These are phyloP conservation scores for Teratosphaeria gauchensis DNA, from an alignment of 2,329 filamentous ascomycete species.

Conservation along the genomic window DNA sequence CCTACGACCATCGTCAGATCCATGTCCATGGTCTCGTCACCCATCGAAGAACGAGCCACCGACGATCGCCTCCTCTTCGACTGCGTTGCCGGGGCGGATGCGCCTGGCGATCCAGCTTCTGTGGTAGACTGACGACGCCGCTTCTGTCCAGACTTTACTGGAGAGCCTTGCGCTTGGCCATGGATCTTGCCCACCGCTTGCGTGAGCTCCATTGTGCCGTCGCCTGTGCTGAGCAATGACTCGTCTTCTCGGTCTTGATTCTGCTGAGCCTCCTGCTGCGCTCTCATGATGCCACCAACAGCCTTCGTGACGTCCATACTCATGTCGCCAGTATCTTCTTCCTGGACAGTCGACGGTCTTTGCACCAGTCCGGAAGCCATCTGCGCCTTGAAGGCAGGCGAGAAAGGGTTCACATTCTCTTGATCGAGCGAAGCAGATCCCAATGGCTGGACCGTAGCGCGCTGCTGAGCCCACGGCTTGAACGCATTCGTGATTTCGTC, in stretches of 20 bases:
- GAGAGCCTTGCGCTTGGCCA: conserved; percentile 17
- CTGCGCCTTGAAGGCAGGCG: conserved; percentile 32
- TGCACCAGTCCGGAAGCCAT: conserved; percentile 10
- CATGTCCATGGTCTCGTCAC: conserved; percentile 36
- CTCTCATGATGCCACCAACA: conserved; percentile 65
- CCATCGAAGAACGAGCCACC: conserved; percentile 26
- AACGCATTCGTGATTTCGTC: conserved; percentile 69
- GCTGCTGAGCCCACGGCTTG: conserved; percentile 54
- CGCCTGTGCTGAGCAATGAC: conserved; percentile 27
- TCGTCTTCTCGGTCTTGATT: conserved; percentile 3
- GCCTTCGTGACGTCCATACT: conserved; percentile 91
- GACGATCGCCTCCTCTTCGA: conserved; percentile 31
- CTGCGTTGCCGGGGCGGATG: conserved; percentile 3
- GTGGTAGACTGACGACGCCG: conserved; percentile 30
- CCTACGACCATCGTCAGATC: conserved; percentile 31
- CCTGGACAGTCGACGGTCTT: conserved; percentile 17
- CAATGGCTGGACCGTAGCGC: background rate
- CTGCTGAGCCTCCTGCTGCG: conserved; percentile 7
- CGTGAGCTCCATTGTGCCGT: conserved; percentile 48
- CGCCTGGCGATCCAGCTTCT: conserved; percentile 24
- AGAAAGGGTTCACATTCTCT: conserved; percentile 42
- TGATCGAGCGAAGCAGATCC: conserved; percentile 31
- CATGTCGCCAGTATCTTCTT: conserved; percentile 52
- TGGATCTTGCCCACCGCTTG: conserved; percentile 44
- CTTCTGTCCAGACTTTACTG: conserved; percentile 31